phyloP scores from a whole-genome alignment of 2,329 filamentous ascomycete genomes.

The Microdochium trichocladiopsis region DNA sequence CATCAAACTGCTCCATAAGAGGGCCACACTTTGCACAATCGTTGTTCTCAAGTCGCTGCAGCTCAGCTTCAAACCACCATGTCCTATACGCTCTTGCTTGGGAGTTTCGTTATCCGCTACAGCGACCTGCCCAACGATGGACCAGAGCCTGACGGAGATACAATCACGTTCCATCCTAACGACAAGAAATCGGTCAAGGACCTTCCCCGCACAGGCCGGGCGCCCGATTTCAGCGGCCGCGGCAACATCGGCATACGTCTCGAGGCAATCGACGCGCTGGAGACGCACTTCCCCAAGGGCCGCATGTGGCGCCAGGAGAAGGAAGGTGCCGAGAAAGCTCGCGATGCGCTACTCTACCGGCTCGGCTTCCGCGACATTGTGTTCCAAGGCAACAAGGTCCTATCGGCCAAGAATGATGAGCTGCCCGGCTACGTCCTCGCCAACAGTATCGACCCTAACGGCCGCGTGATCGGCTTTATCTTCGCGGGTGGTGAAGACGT shows the following conservation, averaged over 20 bases:
- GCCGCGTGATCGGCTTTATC: neutral
- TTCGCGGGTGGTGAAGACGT: neutral
- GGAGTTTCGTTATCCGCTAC: neutral
- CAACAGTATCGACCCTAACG: neutral
- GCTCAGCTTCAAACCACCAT: neutral
- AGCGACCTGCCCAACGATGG: neutral
- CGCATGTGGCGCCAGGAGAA: neutral
- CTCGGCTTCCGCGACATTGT: neutral
- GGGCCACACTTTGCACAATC: neutral
- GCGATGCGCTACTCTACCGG: neutral
- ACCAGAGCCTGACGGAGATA: neutral
- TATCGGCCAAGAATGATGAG: neutral
- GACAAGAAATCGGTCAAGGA: neutral
- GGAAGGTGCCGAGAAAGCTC: neutral
- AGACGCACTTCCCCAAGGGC: neutral
- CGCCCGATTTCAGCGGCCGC: neutral
- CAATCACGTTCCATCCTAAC: neutral
- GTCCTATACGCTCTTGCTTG: neutral
- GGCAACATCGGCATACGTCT: neutral
- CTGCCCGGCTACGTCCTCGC: neutral
- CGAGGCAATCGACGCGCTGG: neutral
- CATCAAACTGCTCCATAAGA: neutral
- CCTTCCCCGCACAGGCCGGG: neutral
- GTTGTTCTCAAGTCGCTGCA: neutral
- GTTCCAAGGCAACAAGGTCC: neutral